These are phyloP conservation scores for Pseudotulostoma volvatum DNA, from an alignment of 495 filamentous ascomycete genomes.

Conservation along the genomic window DNA sequence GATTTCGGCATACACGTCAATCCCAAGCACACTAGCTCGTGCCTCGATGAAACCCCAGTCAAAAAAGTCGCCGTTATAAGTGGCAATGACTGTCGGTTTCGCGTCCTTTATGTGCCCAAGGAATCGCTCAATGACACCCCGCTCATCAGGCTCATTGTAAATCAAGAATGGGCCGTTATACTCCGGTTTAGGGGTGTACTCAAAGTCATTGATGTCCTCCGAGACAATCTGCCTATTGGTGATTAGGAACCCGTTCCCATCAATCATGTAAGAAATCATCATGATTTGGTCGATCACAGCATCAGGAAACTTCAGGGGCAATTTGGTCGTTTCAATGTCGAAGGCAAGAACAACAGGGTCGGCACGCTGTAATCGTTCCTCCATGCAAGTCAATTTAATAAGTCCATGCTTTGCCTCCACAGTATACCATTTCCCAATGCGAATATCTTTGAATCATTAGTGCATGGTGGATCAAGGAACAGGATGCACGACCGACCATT, in stretches of 20 bases:
- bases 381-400: constrained; percentile 63
- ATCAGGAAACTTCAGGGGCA: constrained; percentile 96
- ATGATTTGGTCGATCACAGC: constrained; percentile 91
- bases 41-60: constrained; percentile 99
- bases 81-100: constrained; percentile 87
- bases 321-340: constrained; percentile 96
- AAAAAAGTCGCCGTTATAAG: constrained; percentile 99
- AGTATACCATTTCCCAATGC: constrained; percentile 93
- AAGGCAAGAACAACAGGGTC: constrained; percentile 94
- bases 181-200: constrained; percentile 94
- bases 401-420: constrained; percentile 87
- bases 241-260: constrained; percentile 94
- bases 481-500: constrained; percentile 36
- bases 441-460: constrained; percentile 49
- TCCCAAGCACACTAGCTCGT: constrained; percentile 79
- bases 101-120: constrained; percentile 92
- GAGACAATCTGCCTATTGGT: constrained; percentile 97
- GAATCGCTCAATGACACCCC: constrained; percentile 73
- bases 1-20: constrained; percentile 98
- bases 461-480: neutral
- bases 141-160: constrained; percentile 95
- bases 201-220: constrained; percentile 93
- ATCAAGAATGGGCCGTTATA: constrained; percentile 91
- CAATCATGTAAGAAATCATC: constrained; percentile 99
- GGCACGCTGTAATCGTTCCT: constrained; percentile 73